These are phyloP conservation scores for Dillenia suffruticosa DNA, from an alignment of 164 flowering plant species.

Conservation along the genomic window DNA sequence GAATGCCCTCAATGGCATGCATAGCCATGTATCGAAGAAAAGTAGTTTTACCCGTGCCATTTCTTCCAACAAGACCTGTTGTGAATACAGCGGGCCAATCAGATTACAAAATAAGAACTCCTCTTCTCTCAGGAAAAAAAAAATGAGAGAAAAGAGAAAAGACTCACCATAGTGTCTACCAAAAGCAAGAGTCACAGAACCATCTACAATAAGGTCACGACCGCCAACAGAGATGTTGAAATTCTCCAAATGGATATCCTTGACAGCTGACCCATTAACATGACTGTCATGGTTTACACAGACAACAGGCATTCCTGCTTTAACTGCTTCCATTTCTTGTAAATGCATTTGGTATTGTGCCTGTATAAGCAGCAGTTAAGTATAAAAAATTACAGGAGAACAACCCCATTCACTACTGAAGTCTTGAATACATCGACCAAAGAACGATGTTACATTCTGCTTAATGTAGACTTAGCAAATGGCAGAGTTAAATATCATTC, in stretches of 20 bases:
- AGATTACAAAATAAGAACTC: not conserved
- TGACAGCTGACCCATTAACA: slow-evolving; percentile 54
- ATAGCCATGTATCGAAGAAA: slow-evolving; percentile 93
- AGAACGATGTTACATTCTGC: not conserved
- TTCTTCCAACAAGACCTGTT: slow-evolving; percentile 94
- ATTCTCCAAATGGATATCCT: slow-evolving; percentile 92
- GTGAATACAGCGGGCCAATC: not conserved
- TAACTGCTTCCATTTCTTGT: slow-evolving; percentile 93
- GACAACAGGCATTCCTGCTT: slow-evolving; percentile 94
- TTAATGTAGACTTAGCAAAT: not conserved
- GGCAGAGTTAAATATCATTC: no score
- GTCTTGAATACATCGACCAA: not conserved
- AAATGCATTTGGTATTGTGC: slow-evolving; percentile 83
- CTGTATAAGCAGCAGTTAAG: slow-evolving; percentile 28
- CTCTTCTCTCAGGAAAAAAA: not conserved
- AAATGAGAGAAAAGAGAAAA: not conserved
- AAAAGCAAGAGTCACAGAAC: slow-evolving; percentile 73
- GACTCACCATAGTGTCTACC: slow-evolving; percentile 94
- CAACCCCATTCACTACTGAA: not conserved
- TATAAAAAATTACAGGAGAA: no score
- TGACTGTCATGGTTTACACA: slow-evolving; percentile 67
- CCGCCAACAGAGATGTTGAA: slow-evolving; percentile 95
- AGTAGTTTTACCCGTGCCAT: slow-evolving; percentile 98
- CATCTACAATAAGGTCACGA: slow-evolving; percentile 92
- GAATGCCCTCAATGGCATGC: slow-evolving; percentile 99